Base-by-base conservation (phyloP, 768 basidiomycete species). In the Boletus barrowsii region DNA sequence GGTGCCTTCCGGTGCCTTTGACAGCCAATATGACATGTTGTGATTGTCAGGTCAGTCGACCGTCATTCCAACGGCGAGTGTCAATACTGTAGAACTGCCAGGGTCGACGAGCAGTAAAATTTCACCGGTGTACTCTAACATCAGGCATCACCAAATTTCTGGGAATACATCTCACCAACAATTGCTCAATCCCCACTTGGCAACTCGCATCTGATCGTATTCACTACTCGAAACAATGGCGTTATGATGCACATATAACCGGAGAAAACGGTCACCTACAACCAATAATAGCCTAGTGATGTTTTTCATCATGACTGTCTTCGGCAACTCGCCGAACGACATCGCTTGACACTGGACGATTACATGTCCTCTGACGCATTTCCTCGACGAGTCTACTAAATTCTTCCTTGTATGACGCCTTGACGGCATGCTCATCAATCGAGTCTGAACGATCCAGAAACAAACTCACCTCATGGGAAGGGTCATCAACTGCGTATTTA, bases 391-490 rank as follows among this genome's bases (percentile, higher is more conserved):
- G 68, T 46, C 62, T 65, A 22, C 47, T 63, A 49, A 77, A 77
- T 42, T 71, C 73, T 15, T 67, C 66, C 30, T 63, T 66, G 49
- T 68, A 62, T 55, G 66, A 55, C 36, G 47, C 39, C 61, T 62
- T 58, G 33, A 43, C 8, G 22, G 18, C 11, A 40, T 18, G 30
- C 18, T 7, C 36, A 47, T 56, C 35, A 54, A 40, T n/a, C 2
- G 36, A 42, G 17, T 24, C 30, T 33, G n/a, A 10, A 32, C 17
- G 14, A 39, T 24, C 42, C 30, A 14, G 18, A 24, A 53, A 53
- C 3, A 33, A 37, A 65, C 55, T 58, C 46, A 81, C 80, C 62
- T 77, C 67, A 62, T 83, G 65, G 20, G 68, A 67, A 17, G 55
- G 57, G 58, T 78, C 75, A 4, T 77, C 73, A 5, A 79, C 73